Conservation (phyloP, 2,329 filamentous ascomycete genomes). For the Arthrobotrys sphaeroides region DNA sequence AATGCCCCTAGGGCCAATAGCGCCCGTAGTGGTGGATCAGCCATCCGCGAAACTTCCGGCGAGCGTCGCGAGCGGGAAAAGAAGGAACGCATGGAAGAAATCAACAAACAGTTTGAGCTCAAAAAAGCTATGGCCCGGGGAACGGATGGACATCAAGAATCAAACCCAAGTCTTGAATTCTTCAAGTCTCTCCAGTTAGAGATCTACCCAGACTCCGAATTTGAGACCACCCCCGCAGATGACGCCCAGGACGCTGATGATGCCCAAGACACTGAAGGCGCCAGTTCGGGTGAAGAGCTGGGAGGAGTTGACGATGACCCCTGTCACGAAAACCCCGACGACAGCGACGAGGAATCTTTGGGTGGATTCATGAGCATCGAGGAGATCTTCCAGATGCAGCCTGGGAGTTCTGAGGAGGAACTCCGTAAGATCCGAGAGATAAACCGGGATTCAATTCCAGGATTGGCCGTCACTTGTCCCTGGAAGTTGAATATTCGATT, state of each 20-base stretch:
- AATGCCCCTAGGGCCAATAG: too few species aligned
- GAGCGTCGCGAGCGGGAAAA: constrained; percentile 44
- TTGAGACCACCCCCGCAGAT: not conserved
- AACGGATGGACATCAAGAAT: constrained; percentile 15
- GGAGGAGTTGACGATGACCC: too few species aligned
- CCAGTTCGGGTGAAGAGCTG: too few species aligned
- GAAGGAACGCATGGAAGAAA: constrained; percentile 35
- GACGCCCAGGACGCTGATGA: not conserved
- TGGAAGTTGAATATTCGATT: constrained; percentile 20
- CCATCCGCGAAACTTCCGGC: constrained; percentile 15
- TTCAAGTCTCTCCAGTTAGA: not conserved
- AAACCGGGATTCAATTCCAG: constrained; percentile 28
- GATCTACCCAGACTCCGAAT: not conserved
- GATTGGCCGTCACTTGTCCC: not conserved
- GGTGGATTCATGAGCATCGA: not conserved
- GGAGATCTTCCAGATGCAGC: not conserved
- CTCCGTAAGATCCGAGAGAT: constrained; percentile 3
- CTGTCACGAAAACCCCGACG: not conserved
- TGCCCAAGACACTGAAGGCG: not conserved
- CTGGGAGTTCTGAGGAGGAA: not conserved
- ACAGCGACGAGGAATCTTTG: not conserved
- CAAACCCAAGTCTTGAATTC: not conserved
- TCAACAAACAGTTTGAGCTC: constrained; percentile 11
- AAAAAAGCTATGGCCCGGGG: not conserved
- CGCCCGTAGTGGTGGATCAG: not conserved